Conservation (phyloP, 108 stramenopile species). For the Chaetoceros tenuissimus region DNA sequence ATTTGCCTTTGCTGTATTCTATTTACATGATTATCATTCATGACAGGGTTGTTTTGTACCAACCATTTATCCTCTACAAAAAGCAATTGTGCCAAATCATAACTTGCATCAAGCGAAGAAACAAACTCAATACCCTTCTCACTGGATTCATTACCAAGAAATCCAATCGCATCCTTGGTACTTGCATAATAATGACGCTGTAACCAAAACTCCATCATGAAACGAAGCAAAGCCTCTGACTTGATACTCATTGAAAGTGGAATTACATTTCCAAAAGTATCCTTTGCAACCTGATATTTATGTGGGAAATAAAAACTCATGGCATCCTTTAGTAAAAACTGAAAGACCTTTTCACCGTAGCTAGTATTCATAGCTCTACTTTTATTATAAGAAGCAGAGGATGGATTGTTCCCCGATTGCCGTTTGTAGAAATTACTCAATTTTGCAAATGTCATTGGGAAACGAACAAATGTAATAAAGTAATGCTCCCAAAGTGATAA, state of each 20-base stretch:
- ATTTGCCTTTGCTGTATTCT: slow-evolving; percentile 31
- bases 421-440: not conserved
- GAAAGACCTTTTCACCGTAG: slow-evolving; percentile 66
- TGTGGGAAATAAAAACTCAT: slow-evolving; percentile 46
- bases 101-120: slow-evolving; percentile 7
- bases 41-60: not conserved
- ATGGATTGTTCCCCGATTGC: not conserved
- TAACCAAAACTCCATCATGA: slow-evolving; percentile 68
- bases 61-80: slow-evolving; percentile 6
- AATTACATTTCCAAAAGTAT: slow-evolving; percentile 1
- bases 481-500: not conserved
- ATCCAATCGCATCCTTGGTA: slow-evolving; percentile 13
- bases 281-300: slow-evolving; percentile 14
- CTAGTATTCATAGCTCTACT: slow-evolving; percentile 4
- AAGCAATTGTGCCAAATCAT: slow-evolving; percentile 13
- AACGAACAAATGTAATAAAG: not conserved
- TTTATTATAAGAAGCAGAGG: too few relatives aligned
- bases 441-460: not conserved
- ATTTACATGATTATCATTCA: slow-evolving; percentile 34
- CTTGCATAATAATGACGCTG: slow-evolving; percentile 31
- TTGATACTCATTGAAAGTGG: too few relatives aligned
- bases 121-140: not conserved
- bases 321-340: slow-evolving; percentile 43
- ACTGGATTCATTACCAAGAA: not conserved
- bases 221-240: slow-evolving; percentile 66